These are phyloP conservation scores for Flaveria trinervia DNA, from an alignment of 129 eudicot genomes.

Conservation along the genomic window DNA sequence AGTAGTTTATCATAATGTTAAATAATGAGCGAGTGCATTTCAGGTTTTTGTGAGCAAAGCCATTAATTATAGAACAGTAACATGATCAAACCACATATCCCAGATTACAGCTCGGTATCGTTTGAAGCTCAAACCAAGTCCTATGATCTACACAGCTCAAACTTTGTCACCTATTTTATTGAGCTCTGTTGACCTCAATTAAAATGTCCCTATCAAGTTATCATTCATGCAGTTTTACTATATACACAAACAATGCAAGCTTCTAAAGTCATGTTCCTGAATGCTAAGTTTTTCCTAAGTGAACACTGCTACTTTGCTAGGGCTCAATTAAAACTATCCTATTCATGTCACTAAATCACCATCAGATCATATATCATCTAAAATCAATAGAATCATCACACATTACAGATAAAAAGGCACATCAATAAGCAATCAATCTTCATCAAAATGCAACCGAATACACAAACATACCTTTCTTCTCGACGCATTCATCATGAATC, in stretches of 20 bases:
- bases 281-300: background rate
- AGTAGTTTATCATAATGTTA: background rate
- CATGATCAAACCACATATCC: constrained; percentile 5
- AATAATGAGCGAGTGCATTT: constrained; percentile 1
- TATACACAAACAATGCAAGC: background rate
- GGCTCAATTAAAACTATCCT: constrained; percentile 15
- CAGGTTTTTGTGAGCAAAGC: background rate
- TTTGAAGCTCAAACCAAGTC: background rate
- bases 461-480: constrained; percentile 52
- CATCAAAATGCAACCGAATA: background rate
- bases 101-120: background rate
- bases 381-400: background rate
- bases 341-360: constrained; percentile 1
- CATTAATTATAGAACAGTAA: constrained; percentile 1
- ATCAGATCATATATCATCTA: background rate
- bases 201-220: background rate
- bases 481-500: constrained; percentile 91
- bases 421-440: constrained; percentile 7
- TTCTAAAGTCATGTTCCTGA: background rate
- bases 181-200: background rate
- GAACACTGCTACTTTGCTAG: constrained; percentile 6
- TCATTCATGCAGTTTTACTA: background rate
- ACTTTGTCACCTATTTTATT: background rate
- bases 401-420: background rate
- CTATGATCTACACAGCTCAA: background rate